A percentile compares a stretch with the other conserved stretches of the same genome.
phyloP scores from a whole-genome alignment of 371 early-diverging fungal species.

The Mortierella sp. region DNA sequence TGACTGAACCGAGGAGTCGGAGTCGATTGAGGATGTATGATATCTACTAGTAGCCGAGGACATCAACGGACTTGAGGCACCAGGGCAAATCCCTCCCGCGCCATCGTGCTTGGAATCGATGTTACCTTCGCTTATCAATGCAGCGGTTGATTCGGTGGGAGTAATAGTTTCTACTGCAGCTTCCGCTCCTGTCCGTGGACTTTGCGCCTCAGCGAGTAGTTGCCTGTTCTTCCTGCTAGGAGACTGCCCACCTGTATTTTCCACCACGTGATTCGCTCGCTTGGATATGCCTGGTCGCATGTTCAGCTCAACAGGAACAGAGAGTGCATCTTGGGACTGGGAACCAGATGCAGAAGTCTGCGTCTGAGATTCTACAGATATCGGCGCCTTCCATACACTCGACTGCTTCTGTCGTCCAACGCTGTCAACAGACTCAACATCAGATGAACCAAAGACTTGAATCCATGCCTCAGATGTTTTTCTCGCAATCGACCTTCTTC shows the following conservation, averaged over 20 bases:
- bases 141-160: too few relatives aligned
- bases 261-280: constrained; percentile 14
- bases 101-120: too few relatives aligned
- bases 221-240: background rate
- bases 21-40: background rate
- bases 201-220: background rate
- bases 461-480: constrained; percentile 43
- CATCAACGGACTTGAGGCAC: background rate
- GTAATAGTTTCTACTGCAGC: too few relatives aligned
- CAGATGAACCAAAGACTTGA: constrained; percentile 16
- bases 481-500: constrained; percentile 20
- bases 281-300: constrained; percentile 10
- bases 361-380: constrained; percentile 23
- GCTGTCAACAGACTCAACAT: constrained; percentile 8
- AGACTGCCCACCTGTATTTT: background rate
- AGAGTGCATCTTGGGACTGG: constrained; percentile 33
- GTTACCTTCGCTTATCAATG: background rate
- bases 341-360: constrained; percentile 27
- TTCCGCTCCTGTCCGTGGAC: too few relatives aligned
- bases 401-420: constrained; percentile 27
- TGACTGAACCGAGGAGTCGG: background rate
- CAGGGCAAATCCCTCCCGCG: too few relatives aligned
- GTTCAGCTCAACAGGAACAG: constrained; percentile 26
- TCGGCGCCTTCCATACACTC: constrained; percentile 22
- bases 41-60: constrained; percentile 1